A percentile compares a stretch with the other conserved stretches of the same genome.
Evolutionary conservation across 352 stramenopile genomes (phyloP).

Genomic region (Globisporangium okanoganense): DNA sequence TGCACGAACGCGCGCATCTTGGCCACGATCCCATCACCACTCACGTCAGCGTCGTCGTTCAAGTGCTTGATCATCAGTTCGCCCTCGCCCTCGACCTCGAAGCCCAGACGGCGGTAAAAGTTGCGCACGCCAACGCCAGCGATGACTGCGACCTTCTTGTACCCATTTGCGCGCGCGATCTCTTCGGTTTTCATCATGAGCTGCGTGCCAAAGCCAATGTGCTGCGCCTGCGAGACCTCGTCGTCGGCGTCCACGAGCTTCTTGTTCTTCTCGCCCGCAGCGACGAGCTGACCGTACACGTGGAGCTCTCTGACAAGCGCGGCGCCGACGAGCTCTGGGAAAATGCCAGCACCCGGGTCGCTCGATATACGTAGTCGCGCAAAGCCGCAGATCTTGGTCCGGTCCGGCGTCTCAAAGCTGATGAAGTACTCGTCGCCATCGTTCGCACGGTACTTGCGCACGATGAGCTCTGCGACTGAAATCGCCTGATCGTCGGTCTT

Average conservation of each 20-base stretch:
- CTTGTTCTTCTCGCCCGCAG: conserved; percentile 39
- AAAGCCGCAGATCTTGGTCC: conserved; percentile 91
- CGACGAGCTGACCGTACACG: conserved; percentile 88
- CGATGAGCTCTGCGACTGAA: conserved; percentile 56
- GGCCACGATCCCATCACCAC: conserved; percentile 9
- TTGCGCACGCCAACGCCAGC: conserved; percentile 88
- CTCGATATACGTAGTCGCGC: conserved; percentile 76
- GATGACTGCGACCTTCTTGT: conserved; percentile 86
- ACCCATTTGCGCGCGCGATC: conserved; percentile 64
- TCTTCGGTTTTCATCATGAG: conserved; percentile 82
- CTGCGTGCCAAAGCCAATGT: conserved; percentile 87
- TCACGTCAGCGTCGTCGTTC: conserved; percentile 6
- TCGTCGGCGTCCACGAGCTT: conserved; percentile 16
- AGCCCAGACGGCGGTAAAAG: conserved; percentile 89
- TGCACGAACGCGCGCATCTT: conserved; percentile 5
- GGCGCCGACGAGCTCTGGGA: conserved; percentile 68
- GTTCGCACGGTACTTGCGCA: conserved; percentile 84
- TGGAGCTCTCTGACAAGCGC: conserved; percentile 89
- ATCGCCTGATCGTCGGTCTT: conserved; percentile 84
- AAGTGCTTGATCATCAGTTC: conserved; percentile 88
- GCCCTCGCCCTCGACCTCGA: conserved; percentile 81
- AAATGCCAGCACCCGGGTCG: conserved; percentile 61
- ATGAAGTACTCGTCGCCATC: conserved; percentile 90
- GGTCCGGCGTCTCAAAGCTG: conserved; percentile 88
- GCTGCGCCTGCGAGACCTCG: conserved; percentile 65